These are phyloP conservation scores for Breviolum minutum DNA, from an alignment of 73 alveolate genomes.

Conservation along the genomic window DNA sequence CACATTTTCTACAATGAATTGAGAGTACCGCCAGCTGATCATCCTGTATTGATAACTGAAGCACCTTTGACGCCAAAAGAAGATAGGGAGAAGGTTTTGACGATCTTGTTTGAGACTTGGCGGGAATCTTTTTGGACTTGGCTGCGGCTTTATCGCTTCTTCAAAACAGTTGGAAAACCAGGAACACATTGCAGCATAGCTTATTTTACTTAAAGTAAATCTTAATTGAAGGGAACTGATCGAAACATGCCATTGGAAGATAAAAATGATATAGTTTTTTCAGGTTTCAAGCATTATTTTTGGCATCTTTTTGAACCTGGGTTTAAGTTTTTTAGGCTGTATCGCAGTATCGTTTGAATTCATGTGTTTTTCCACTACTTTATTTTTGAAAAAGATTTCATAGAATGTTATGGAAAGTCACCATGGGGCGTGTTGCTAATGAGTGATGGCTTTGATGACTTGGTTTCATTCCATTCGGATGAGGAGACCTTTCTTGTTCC, in stretches of 20 bases:
- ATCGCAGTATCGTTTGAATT: background rate
- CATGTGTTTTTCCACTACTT: background rate
- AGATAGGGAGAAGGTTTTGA: background rate
- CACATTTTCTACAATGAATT: slow-evolving; percentile 98
- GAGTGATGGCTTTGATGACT: background rate
- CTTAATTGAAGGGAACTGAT: background rate
- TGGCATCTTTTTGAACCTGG: too few species aligned
- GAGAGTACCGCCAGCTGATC: slow-evolving; percentile 98
- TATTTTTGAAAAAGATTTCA: background rate
- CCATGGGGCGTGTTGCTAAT: background rate
- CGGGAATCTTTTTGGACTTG: background rate
- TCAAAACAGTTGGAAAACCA: too few species aligned
- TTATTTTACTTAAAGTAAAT: too few species aligned
- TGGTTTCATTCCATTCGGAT: background rate
- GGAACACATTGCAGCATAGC: background rate
- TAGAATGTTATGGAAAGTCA: background rate
- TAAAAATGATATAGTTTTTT: background rate
- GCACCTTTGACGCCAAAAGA: slow-evolving; percentile 97
- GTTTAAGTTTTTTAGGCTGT: background rate
- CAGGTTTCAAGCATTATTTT: background rate
- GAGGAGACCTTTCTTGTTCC: slow-evolving; percentile 93
- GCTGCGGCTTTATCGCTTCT: background rate
- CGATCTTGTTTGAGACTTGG: slow-evolving; percentile 22
- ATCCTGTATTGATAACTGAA: slow-evolving; percentile 97
- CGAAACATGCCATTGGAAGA: background rate